Base-by-base conservation (phyloP, 371 early-diverging fungal genomes). In the Mucor piriformis region DNA sequence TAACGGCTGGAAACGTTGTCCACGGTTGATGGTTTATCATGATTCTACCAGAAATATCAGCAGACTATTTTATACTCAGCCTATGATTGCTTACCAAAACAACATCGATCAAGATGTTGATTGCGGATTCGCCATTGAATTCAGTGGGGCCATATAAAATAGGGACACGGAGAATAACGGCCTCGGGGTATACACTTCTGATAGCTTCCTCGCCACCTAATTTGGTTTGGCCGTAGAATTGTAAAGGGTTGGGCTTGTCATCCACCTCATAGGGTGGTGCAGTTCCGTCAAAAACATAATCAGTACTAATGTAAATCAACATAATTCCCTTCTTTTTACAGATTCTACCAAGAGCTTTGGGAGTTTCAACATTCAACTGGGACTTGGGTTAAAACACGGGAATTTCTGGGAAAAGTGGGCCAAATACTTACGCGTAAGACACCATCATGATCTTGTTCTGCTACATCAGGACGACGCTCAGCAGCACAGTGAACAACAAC, bases 221-320 rank as follows among this genome's bases (percentile, higher is more conserved):
- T 71, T 92, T 92, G 5, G 91, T 84, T 42, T 84, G 67, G 8
- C 92, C 93, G 54, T 95, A 95, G 55, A 86, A 85, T 61, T 93
- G 89, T 23, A 95, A 69, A 42, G 95, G 95, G 59, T 91, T 86
- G 7, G 91, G 84, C 60, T 54, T 66, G 60, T 83, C 90, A 35
- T 76, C 77, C 2, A 86, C 85, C 18, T 89, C 74, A 61, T 93
- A 95, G 12, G 91, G 92, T 24, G 94, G 92, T 1, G 66, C 67
- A 4, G 73, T 87, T 34, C 95, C 95, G 58, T 95, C 95, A 78
- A 94, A 95, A 11, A 95, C 95, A 64, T 94, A 94, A 70, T 95
- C 95, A 0, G 95, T 91, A n/a, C 93, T 93, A 18, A 95, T 86
- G 67, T 93, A 93, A 16, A 92, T 75, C 46, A 94, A 62, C 65